Base-by-base conservation (phyloP, 2,329 filamentous ascomycete species). In the Hyphodiscus sp. region DNA sequence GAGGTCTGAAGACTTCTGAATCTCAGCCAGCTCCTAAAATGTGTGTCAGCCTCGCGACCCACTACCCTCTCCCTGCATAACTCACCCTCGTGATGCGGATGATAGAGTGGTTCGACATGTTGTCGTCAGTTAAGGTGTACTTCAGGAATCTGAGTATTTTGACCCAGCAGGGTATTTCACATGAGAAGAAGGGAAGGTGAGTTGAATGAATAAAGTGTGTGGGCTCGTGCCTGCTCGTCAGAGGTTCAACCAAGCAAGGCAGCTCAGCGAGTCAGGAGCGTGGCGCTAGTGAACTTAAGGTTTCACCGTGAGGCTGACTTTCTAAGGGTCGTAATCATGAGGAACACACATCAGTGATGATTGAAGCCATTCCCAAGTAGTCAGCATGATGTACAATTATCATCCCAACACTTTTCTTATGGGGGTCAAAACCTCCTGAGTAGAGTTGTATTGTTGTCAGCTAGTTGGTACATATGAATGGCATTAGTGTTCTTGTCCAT, bases 51-150 rank as follows among this genome's bases (percentile, higher is more conserved):
- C 64, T 68, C 59, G 63, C 58, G 62, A 63, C 64, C 63, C 57
- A 58, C 54, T 45, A 57, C 52, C 47, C 53, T 41, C 57, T 53
- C 50, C 45, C 53, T 59, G 55, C 43, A 23, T 54, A 70, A 47
- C 76, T 63, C 75, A 90, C 87, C 75, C 89, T 88, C 59, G 88
- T 88, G 71, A 95, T 92, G 60, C 90, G 87, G 63, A 95, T 85
- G 65, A 95, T 89, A 55, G 87, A 89, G 71, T 95, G 89, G 71
- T 94, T 90, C 58, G 86, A 83, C 85, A 89, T 89, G 64, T 58
- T 68, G 38, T 0, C 18, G 20, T 20, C 20, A n/a, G 26, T 46
- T 15, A 46, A n/a, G 45, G 7, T 8, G 26, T 13, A 29, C 7
- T n/a, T 20, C 6, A 29, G 13, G 26, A 46, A 46, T 46, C 20